Evolutionary conservation across 2,329 filamentous ascomycete genomes (phyloP), one percentile per base, ranked within the genome.

Genomic region (Xylaria sp.): DNA sequence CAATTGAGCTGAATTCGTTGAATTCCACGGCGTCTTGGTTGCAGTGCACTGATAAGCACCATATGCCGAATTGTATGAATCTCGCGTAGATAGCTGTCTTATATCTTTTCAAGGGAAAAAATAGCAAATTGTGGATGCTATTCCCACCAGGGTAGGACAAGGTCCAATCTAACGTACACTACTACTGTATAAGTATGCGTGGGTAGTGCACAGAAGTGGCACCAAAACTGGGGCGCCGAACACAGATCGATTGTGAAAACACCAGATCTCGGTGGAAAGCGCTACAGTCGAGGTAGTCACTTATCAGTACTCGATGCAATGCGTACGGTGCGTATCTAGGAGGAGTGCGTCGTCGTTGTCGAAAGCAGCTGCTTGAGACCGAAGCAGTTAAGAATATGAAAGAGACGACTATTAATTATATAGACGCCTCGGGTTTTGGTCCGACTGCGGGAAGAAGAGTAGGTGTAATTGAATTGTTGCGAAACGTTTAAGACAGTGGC

Each of bases 101-200:
- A 52, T 41, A 36, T 60, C 20, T 53, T 30, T 32, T 1, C 13
- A 30, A 28, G 18, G 30, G 55, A 28, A 32, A 28, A 55, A 53
- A 36, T n/a, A 36, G 56, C 25, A 67, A 57, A 65, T 63, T 67
- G 63, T 69, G 64, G 66, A 58, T 67, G 60, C 50, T 36, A 50
- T 48, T 52, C 50, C 55, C 45, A 60, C 28, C 15, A 55, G 30
- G 53, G 20, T 46, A 58, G 34, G 36, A 55, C 50, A 53, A 41
- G 45, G 53, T 59, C 36, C n/a, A n/a, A n/a, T 32, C 36, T 56
- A 25, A 45, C 30, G 8, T 25, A 46, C 43, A 45, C 43, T 23
- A 43, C 39, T 45, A 34, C 10, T 34, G 12, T 12, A 36, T 36
- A 36, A 13, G 34, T 36, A 36, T 39, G 18, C 36, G 36, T 39